A percentile compares a stretch with the other conserved stretches of the same genome.
Conservation (phyloP, 352 stramenopile species). For the Phytophthora pseudosyringae region DNA sequence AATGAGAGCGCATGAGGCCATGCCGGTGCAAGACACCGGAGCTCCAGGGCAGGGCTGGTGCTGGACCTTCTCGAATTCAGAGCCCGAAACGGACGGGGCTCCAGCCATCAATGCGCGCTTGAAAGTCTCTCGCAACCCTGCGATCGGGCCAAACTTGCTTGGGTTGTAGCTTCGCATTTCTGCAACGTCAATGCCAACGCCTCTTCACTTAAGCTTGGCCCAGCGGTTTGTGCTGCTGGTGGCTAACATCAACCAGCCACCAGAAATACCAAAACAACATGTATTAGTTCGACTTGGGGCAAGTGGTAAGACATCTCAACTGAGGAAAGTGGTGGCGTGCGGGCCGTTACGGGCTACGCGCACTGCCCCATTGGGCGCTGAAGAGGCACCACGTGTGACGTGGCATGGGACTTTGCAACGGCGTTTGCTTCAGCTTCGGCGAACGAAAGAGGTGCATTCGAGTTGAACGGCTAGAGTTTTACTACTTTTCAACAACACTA, state of each 20-base stretch:
- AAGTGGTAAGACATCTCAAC: slow-evolving; percentile 12
- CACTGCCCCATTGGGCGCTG: neutral
- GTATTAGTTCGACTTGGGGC: neutral
- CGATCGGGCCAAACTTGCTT: slow-evolving; percentile 16
- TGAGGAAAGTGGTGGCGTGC: neutral
- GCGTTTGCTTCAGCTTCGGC: slow-evolving; percentile 6
- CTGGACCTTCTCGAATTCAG: neutral
- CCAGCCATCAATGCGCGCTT: slow-evolving; percentile 16
- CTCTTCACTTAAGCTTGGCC: slow-evolving; percentile 20
- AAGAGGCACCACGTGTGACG: slow-evolving; percentile 23
- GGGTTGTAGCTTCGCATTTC: slow-evolving; percentile 25
- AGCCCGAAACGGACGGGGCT: slow-evolving; percentile 23
- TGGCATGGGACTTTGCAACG: slow-evolving; percentile 23
- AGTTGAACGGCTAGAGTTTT: slow-evolving; percentile 7
- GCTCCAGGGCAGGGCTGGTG: neutral
- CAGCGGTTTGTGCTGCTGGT: neutral
- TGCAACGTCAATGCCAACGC: slow-evolving; percentile 16
- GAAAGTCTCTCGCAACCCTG: slow-evolving; percentile 24
- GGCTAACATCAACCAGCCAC: neutral
- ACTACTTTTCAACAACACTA: slow-evolving; percentile 7
- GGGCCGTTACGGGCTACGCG: neutral
- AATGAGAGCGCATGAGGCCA: slow-evolving; percentile 21
- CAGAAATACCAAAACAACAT: slow-evolving; percentile 4
- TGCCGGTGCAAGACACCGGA: neutral
- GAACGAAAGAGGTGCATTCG: slow-evolving; percentile 10